Evolutionary conservation across 2,329 filamentous ascomycete species (phyloP).

Genomic region (Pezicula radicicola): DNA sequence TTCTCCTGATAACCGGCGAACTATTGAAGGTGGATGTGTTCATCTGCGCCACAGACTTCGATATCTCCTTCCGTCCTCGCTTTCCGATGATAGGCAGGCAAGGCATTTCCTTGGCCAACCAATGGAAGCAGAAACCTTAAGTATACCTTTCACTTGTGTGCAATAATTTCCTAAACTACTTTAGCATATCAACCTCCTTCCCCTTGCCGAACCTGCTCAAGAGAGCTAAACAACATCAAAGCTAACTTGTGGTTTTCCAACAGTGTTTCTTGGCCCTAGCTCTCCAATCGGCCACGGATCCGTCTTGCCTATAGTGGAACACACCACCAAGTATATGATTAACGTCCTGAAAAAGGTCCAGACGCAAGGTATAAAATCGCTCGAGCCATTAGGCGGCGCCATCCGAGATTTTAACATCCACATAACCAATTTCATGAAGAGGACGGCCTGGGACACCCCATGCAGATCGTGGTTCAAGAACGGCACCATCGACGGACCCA

Average conservation of each 20-base stretch:
- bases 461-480: too few relatives aligned
- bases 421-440: too few relatives aligned
- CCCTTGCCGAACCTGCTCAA: background rate
- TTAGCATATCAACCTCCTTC: background rate
- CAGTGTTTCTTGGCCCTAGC: slow-evolving; percentile 17
- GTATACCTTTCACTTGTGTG: slow-evolving; percentile 9
- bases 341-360: too few relatives aligned
- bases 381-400: too few relatives aligned
- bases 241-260: too few relatives aligned
- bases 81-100: slow-evolving; percentile 16
- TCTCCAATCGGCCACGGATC: slow-evolving; percentile 20
- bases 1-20: slow-evolving; percentile 24
- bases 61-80: slow-evolving; percentile 16
- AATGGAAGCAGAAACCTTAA: slow-evolving; percentile 9
- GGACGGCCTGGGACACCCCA: too few relatives aligned
- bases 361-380: too few relatives aligned
- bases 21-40: slow-evolving; percentile 26
- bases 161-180: slow-evolving; percentile 3
- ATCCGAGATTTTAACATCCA: too few relatives aligned
- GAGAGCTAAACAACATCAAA: too few relatives aligned
- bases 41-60: slow-evolving; percentile 28
- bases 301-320: slow-evolving; percentile 21
- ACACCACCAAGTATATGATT: slow-evolving; percentile 31
- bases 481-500: too few relatives aligned
- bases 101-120: slow-evolving; percentile 2